Evolutionary conservation across 345 rosid genomes (phyloP), one percentile per base, ranked within the genome.

Genomic region (Salix koriyanagi): DNA sequence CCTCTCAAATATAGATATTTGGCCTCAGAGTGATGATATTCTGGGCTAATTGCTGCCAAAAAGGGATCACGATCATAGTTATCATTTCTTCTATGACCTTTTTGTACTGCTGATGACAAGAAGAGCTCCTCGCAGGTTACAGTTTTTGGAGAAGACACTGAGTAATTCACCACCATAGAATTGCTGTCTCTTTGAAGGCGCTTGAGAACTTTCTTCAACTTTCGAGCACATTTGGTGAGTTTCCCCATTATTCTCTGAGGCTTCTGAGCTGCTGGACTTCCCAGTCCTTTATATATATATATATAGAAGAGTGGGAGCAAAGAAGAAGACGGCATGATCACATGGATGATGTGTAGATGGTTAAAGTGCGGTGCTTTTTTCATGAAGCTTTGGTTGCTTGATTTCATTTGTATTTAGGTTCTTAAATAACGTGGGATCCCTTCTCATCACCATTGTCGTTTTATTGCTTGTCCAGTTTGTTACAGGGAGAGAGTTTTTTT

Each of bases 81-180:
- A 32, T 50, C 72, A 21, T 30, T 30, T 3, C 4, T 41, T 36
- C 36, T 36, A n/a, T 3, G 64, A 36, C 56, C 67, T n/a, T 39
- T 37, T 25, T 44, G 46, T 73, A 50, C 67, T 52, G 50, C 61
- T 15, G 78, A 30, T 69, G 79, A 21, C 82, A 82, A 46, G 72
- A 75, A 80, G 16, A 85, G 83, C 52, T 85, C 84, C 76, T 85
- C 87, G 36, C 84, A 80, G 44, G 15, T 60, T 72, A 85, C 82
- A n/a, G 71, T 46, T 30, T 23, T 39, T n/a, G 72, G 76, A 74
- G 50, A 41, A 14, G 82, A 72, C 23, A 44, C 37, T 19, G 65
- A 32, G 48, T 46, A 14, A 46, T 46, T 46, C 3, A 46, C 50
- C 14, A 42, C 2, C 13, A 18, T 44, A 26, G 39, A 19, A 37